These are phyloP conservation scores for Crithidia brevicula DNA, from an alignment of 208 protist genomes.

Conservation along the genomic window DNA sequence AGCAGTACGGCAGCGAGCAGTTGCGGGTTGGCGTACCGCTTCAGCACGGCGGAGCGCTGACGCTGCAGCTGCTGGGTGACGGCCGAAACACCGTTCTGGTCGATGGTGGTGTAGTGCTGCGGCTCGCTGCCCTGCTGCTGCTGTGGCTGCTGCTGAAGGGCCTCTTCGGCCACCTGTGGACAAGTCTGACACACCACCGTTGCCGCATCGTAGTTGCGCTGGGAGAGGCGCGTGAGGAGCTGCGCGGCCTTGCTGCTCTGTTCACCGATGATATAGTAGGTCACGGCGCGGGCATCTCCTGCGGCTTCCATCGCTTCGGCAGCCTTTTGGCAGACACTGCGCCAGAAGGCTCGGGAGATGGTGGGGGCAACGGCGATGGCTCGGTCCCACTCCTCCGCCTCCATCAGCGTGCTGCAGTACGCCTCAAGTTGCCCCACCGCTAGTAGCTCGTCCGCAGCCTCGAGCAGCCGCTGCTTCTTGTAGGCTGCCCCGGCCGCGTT, in stretches of 20 bases:
- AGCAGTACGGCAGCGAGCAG: slow-evolving; percentile 71
- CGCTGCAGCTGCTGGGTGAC: slow-evolving; percentile 49
- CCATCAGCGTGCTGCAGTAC: slow-evolving; percentile 84
- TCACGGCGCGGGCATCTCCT: slow-evolving; percentile 64
- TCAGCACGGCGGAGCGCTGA: slow-evolving; percentile 39
- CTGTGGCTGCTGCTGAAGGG: slow-evolving; percentile 16
- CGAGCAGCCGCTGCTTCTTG: slow-evolving; percentile 62
- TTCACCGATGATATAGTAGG: slow-evolving; percentile 84
- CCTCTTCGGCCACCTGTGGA: slow-evolving; percentile 50
- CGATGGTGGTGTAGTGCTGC: slow-evolving; percentile 60
- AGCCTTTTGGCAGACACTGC: slow-evolving; percentile 64
- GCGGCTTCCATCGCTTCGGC: slow-evolving; percentile 72
- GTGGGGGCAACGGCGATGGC: slow-evolving; percentile 87
- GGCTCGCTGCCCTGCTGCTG: slow-evolving; percentile 36
- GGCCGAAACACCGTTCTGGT: slow-evolving; percentile 51
- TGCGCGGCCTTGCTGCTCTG: slow-evolving; percentile 72
- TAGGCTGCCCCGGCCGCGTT: slow-evolving; percentile 53
- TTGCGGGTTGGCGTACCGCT: slow-evolving; percentile 55
- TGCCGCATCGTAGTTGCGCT: slow-evolving; percentile 53
- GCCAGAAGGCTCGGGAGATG: slow-evolving; percentile 91
- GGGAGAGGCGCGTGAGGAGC: slow-evolving; percentile 47
- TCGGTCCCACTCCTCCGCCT: slow-evolving; percentile 89
- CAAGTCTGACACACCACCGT: slow-evolving; percentile 70
- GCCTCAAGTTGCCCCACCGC: slow-evolving; percentile 74
- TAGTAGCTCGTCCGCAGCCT: slow-evolving; percentile 77